phyloP scores from a whole-genome alignment of 2,329 filamentous ascomycete species.

The Phoma herbarum region DNA sequence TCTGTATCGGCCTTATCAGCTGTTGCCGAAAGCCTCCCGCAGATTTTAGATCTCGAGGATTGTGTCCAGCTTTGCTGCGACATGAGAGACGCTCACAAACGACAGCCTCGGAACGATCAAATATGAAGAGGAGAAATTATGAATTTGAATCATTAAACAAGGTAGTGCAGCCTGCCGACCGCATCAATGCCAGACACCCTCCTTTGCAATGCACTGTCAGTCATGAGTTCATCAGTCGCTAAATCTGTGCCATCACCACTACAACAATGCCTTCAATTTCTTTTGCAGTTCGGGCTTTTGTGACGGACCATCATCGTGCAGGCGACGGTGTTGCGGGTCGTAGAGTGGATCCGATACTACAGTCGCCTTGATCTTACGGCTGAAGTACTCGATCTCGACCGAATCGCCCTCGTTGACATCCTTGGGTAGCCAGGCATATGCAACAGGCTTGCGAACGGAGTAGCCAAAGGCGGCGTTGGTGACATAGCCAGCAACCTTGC shows the following conservation, averaged over 20 bases:
- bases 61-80: no score
- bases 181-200: conserved; percentile 6
- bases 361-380: conserved; percentile 62
- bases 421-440: conserved; percentile 66
- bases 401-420: conserved; percentile 57
- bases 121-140: not conserved
- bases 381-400: conserved; percentile 71
- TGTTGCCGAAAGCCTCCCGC: no score
- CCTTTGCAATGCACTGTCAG: conserved; percentile 17
- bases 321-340: conserved; percentile 53
- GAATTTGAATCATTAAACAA: not conserved
- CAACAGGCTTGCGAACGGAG: conserved; percentile 66
- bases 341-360: conserved; percentile 62
- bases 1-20: no score
- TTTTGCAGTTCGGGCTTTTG: conserved; percentile 32
- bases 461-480: conserved; percentile 70
- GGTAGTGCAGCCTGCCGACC: not conserved
- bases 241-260: conserved; percentile 16
- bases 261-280: conserved; percentile 36
- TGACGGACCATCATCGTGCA: conserved; percentile 40
- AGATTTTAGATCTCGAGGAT: no score
- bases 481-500: conserved; percentile 63
- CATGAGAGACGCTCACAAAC: not conserved
- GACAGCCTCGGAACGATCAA: not conserved
- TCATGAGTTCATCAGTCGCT: conserved; percentile 25